phyloP scores from a whole-genome alignment of 768 basidiomycete species.

The Termitomyces titanicus region DNA sequence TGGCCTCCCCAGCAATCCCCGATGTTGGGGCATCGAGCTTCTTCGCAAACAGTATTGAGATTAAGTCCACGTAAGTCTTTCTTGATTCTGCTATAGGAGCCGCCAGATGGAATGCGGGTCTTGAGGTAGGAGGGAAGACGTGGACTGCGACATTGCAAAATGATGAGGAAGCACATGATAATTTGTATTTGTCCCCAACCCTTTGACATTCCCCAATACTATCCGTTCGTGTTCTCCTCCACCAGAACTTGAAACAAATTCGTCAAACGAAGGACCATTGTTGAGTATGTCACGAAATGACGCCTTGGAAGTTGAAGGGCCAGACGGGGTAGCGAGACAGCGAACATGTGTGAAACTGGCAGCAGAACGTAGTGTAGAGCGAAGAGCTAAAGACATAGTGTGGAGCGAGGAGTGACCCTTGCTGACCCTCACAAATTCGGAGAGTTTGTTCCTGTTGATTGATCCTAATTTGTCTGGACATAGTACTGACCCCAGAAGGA shows the following conservation, averaged over 20 bases:
- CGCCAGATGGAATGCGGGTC: slow-evolving; percentile 87
- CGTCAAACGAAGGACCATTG: slow-evolving; percentile 71
- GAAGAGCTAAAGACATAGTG: slow-evolving; percentile 8
- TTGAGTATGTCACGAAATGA: slow-evolving; percentile 52
- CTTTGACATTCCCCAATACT: slow-evolving; percentile 66
- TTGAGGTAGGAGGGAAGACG: slow-evolving; percentile 86
- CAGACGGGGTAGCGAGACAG: slow-evolving; percentile 45
- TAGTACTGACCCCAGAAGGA: slow-evolving; percentile 24
- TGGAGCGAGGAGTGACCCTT: neutral
- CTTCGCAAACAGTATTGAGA: slow-evolving; percentile 96
- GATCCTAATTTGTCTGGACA: neutral
- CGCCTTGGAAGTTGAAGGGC: slow-evolving; percentile 30
- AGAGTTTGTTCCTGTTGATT: slow-evolving; percentile 5
- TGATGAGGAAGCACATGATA: neutral
- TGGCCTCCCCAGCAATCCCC: slow-evolving; percentile 99
- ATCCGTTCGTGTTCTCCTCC: slow-evolving; percentile 55
- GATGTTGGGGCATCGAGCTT: slow-evolving; percentile 98
- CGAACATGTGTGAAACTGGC: slow-evolving; percentile 31
- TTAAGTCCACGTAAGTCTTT: slow-evolving; percentile 89
- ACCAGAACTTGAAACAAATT: slow-evolving; percentile 56
- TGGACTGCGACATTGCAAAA: slow-evolving; percentile 44
- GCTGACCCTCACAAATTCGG: neutral
- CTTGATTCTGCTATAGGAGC: slow-evolving; percentile 90
- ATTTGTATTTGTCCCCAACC: slow-evolving; percentile 32
- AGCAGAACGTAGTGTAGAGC: slow-evolving; percentile 11